Conservation (phyloP, 345 rosid genomes). For the Salix viminalis region DNA sequence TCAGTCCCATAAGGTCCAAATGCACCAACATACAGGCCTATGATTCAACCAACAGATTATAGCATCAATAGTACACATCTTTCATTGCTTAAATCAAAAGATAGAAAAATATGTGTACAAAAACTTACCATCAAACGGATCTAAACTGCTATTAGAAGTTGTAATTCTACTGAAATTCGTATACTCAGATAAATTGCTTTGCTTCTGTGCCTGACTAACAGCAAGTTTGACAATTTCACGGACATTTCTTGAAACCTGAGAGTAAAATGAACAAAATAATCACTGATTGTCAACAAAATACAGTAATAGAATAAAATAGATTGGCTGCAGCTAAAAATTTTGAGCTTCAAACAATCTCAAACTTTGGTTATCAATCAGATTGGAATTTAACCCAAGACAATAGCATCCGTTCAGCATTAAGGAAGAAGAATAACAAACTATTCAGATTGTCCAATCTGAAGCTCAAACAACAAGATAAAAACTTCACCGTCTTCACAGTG, state of each 20-base stretch:
- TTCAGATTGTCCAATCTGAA: not conserved
- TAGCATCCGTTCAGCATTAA: not conserved
- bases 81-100: slow-evolving; percentile 3
- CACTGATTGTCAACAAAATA: not conserved
- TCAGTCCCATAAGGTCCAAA: slow-evolving; percentile 95
- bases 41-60: slow-evolving; percentile 18
- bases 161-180: slow-evolving; percentile 71
- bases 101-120: not conserved
- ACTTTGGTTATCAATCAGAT: not conserved
- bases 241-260: slow-evolving; percentile 71
- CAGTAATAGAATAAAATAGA: not conserved
- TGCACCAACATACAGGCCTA: slow-evolving; percentile 91
- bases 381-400: not conserved
- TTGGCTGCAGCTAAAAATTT: not conserved
- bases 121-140: slow-evolving; percentile 78
- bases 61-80: not conserved
- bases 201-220: slow-evolving; percentile 68
- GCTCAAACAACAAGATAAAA: not conserved
- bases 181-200: slow-evolving; percentile 55
- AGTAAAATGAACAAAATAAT: slow-evolving; percentile 9
- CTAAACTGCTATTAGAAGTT: slow-evolving; percentile 55
- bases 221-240: slow-evolving; percentile 86
- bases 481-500: not conserved
- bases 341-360: not conserved
- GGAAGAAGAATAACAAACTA: not conserved